Percentiles rank a stretch among this genome's conserved stretches.
Evolutionary conservation across 2,329 filamentous ascomycete genomes (phyloP).

Genomic region (Zarea fungicola): DNA sequence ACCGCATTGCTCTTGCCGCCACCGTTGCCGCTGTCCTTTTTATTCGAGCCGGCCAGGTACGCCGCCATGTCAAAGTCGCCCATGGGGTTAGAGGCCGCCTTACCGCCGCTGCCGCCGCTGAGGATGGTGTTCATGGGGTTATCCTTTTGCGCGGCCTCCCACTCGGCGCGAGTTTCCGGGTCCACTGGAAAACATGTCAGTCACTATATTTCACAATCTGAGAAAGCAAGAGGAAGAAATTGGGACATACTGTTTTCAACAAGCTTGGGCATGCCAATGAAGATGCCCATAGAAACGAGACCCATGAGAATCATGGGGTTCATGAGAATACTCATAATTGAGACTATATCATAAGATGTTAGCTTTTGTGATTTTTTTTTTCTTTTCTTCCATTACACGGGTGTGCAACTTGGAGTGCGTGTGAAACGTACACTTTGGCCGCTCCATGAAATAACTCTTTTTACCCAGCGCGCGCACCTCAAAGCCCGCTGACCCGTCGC

Average conservation of each 20-base stretch:
- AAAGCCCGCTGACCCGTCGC: slow-evolving; percentile 38
- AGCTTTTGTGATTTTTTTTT: neutral
- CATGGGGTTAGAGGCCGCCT: slow-evolving; percentile 37
- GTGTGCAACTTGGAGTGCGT: too few species aligned
- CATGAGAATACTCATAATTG: slow-evolving; percentile 75
- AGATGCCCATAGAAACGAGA: slow-evolving; percentile 72
- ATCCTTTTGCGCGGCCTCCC: slow-evolving; percentile 81
- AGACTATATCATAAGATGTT: slow-evolving; percentile 47
- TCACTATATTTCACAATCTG: slow-evolving; percentile 3
- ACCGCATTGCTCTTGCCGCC: slow-evolving; percentile 21
- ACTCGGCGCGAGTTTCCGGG: slow-evolving; percentile 89
- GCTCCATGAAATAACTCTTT: slow-evolving; percentile 74
- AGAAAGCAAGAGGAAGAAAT: neutral
- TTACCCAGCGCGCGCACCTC: slow-evolving; percentile 55
- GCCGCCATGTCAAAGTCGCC: slow-evolving; percentile 58
- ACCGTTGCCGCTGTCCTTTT: slow-evolving; percentile 30
- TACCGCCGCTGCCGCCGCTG: slow-evolving; percentile 28
- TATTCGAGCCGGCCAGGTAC: slow-evolving; percentile 54
- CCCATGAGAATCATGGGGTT: slow-evolving; percentile 97
- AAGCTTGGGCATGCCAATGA: slow-evolving; percentile 90
- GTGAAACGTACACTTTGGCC: slow-evolving; percentile 63
- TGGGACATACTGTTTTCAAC: slow-evolving; percentile 82
- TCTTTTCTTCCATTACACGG: neutral
- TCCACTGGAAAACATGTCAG: slow-evolving; percentile 90
- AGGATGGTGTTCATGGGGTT: slow-evolving; percentile 59